Percentiles rank a stretch among this genome's conserved stretches.
Conservation (phyloP, 148 eudicot species). For the Spergularia bocconei region DNA sequence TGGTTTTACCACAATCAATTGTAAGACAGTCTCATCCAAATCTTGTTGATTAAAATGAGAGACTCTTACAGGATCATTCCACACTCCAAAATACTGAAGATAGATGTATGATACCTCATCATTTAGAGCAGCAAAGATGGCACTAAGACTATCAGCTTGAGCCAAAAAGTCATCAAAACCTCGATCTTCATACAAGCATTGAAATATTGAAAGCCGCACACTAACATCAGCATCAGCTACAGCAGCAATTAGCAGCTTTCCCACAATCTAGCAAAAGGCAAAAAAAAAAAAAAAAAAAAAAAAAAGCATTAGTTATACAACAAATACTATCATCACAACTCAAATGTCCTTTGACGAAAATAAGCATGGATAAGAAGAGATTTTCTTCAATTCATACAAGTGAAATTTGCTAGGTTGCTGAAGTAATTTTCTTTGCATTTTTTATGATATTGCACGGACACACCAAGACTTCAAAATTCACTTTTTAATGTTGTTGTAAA, state of each 20-base stretch:
- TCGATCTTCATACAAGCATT: constrained; percentile 67
- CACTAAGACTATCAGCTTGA: constrained; percentile 91
- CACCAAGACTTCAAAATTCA: too few relatives aligned
- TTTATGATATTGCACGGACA: too few relatives aligned
- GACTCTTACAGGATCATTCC: neutral
- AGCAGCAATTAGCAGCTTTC: constrained; percentile 86
- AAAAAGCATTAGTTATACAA: neutral
- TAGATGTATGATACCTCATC: constrained; percentile 62
- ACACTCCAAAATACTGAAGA: neutral
- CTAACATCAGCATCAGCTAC: constrained; percentile 97
- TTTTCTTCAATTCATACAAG: neutral
- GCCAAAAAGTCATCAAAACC: constrained; percentile 93
- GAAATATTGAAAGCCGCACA: constrained; percentile 80
- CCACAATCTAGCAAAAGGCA: constrained; percentile 61
- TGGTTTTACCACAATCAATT: neutral
- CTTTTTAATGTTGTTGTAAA: too few relatives aligned
- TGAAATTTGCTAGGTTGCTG: neutral
- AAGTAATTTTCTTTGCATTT: neutral
- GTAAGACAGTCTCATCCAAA: neutral
- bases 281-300: neutral
- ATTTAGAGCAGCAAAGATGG: constrained; percentile 92
- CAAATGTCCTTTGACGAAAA: neutral
- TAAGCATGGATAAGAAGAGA: neutral
- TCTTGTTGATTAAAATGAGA: neutral
- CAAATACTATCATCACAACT: neutral